Conservation (phyloP, 495 filamentous ascomycete genomes). For the Penicillium silybi region DNA sequence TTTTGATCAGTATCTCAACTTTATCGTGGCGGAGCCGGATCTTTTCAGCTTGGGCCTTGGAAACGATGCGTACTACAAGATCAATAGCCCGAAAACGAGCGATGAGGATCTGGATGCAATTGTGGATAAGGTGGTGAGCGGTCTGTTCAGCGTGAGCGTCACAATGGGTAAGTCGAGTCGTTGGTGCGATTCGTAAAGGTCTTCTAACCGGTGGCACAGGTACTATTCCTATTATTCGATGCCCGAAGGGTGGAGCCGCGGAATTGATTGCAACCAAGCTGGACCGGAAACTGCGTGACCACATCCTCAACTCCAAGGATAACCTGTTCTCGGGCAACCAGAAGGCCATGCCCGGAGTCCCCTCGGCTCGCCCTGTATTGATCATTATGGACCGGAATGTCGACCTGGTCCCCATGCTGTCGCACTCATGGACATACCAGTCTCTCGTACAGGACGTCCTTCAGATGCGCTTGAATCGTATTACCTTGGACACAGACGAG, state of each 20-base stretch:
- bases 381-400: constrained; percentile 92
- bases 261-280: constrained; percentile 92
- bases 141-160: constrained; percentile 92
- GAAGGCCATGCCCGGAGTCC: constrained; percentile 51
- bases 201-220: constrained; percentile 38
- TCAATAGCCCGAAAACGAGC: constrained; percentile 88
- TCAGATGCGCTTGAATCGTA: constrained; percentile 91
- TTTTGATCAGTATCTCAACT: constrained; percentile 97
- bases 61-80: constrained; percentile 87
- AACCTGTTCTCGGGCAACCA: constrained; percentile 73
- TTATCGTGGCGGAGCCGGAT: constrained; percentile 93
- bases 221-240: constrained; percentile 89
- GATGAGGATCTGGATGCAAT: constrained; percentile 84
- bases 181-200: not conserved
- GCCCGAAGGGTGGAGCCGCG: constrained; percentile 85
- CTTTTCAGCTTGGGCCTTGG: constrained; percentile 88
- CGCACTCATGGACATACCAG: constrained; percentile 98
- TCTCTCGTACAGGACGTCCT: constrained; percentile 94
- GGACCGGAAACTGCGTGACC: constrained; percentile 92
- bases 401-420: constrained; percentile 96
- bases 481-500: constrained; percentile 86
- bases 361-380: constrained; percentile 74
- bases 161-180: constrained; percentile 73
- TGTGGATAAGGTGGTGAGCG: constrained; percentile 87
- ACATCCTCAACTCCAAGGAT: constrained; percentile 95